Conservation (phyloP, 345 rosid species). For the Corymbia maculata region DNA sequence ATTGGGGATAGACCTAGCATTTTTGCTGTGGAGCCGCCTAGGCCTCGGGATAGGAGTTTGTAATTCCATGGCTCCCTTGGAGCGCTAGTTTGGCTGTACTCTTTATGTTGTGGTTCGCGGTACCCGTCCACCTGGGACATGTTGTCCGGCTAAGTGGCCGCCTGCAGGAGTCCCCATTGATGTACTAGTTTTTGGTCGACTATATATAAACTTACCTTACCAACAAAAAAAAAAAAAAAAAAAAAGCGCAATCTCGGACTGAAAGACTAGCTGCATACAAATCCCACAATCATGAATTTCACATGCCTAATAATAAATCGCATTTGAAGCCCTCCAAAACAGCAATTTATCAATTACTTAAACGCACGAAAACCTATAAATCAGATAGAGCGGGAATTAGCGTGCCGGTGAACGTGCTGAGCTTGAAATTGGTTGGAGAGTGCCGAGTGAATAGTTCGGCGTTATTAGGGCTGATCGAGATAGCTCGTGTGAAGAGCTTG, state of each 20-base stretch:
- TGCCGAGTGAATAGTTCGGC: conserved; percentile 71
- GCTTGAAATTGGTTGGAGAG: conserved; percentile 76
- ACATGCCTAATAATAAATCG: neutral
- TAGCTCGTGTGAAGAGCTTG: conserved; percentile 67
- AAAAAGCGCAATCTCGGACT: too few species aligned
- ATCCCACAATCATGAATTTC: neutral
- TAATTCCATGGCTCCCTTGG: too few species aligned
- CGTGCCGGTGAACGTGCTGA: conserved; percentile 53
- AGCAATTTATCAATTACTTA: neutral
- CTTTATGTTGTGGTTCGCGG: too few species aligned
- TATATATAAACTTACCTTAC: too few species aligned
- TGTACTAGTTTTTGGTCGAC: too few species aligned
- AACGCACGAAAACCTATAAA: neutral
- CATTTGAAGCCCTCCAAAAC: neutral
- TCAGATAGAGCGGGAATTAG: neutral
- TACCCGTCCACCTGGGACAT: too few species aligned
- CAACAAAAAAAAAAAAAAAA: neutral
- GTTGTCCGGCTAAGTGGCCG: too few species aligned
- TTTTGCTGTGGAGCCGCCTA: too few species aligned
- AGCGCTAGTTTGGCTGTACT: too few species aligned
- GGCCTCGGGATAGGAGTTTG: too few species aligned
- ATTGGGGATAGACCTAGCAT: too few species aligned
- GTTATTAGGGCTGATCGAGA: conserved; percentile 41
- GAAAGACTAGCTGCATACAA: neutral
- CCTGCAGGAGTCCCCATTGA: too few species aligned